Conservation (phyloP, 306 rosid species). For the Psophocarpus tetragonolobus region DNA sequence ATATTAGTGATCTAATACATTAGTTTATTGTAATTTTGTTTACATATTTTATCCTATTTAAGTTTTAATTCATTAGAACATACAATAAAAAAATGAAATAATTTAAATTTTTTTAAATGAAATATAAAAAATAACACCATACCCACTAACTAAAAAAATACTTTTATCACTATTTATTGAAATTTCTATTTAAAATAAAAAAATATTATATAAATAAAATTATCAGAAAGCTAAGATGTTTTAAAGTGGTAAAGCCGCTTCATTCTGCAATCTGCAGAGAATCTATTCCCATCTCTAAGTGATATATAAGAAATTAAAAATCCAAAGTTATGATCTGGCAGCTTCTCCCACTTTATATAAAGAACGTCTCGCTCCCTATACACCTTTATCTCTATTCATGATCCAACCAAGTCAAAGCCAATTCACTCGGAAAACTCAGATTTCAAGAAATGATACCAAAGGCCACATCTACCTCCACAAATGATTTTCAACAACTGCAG, state of each 20-base stretch:
- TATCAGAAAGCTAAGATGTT: background rate
- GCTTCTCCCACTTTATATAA: background rate
- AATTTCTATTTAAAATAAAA: too few relatives aligned
- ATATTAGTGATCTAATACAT: too few relatives aligned
- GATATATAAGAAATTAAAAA: background rate
- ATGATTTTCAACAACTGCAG: conserved; percentile 34
- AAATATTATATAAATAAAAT: too few relatives aligned
- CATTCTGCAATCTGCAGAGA: background rate
- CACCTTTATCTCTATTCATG: background rate
- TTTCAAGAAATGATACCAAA: conserved; percentile 48
- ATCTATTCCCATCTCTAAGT: background rate
- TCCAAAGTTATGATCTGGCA: background rate
- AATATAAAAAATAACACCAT: too few relatives aligned
- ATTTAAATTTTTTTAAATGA: too few relatives aligned
- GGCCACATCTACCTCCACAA: conserved; percentile 31
- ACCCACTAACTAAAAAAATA: too few relatives aligned
- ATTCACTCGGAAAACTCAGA: background rate
- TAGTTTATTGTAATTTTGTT: too few relatives aligned
- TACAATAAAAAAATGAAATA: too few relatives aligned
- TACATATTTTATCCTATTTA: too few relatives aligned
- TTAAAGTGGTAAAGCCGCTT: background rate
- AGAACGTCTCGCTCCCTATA: background rate
- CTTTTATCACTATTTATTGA: too few relatives aligned
- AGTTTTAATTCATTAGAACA: too few relatives aligned
- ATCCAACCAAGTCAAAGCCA: background rate